These are phyloP conservation scores for Umbelopsis sp. DNA, from an alignment of 192 early-diverging fungal species.

Conservation along the genomic window DNA sequence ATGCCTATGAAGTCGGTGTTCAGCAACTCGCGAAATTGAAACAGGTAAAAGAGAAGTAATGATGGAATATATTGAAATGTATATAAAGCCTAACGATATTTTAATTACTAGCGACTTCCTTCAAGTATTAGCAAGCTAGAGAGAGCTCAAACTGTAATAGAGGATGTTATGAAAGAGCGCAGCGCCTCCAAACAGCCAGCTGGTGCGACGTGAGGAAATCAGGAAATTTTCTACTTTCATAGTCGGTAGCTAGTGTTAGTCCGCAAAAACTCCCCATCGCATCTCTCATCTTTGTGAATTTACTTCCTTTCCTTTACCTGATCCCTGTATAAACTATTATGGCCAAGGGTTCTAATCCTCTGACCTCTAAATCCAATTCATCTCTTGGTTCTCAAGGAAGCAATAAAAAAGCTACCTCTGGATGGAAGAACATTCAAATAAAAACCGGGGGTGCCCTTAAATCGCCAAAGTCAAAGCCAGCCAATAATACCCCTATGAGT, in stretches of 20 bases:
- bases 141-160: conserved; percentile 37
- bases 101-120: conserved; percentile 27
- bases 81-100: not conserved
- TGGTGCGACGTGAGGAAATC: conserved; percentile 13
- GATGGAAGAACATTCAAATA: conserved; percentile 16
- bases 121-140: conserved; percentile 40
- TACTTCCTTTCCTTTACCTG: not conserved
- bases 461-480: conserved; percentile 5
- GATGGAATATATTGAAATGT: not conserved
- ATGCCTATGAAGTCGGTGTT: conserved; percentile 16
- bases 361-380: conserved; percentile 7
- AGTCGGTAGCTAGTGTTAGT: not conserved
- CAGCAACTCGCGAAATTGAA: conserved; percentile 14
- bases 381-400: conserved; percentile 8
- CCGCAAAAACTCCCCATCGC: not conserved
- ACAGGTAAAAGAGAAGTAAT: not conserved
- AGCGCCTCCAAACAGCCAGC: not conserved
- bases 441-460: conserved; percentile 12
- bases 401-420: conserved; percentile 3
- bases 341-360: conserved; percentile 15
- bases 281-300: not conserved
- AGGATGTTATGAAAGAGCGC: conserved; percentile 24
- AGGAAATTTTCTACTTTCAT: not conserved
- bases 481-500: not conserved
- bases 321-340: conserved; percentile 16